These are phyloP conservation scores for Sugiyamaella valdiviana DNA, from an alignment of 805 yeast genomes.

Conservation along the genomic window DNA sequence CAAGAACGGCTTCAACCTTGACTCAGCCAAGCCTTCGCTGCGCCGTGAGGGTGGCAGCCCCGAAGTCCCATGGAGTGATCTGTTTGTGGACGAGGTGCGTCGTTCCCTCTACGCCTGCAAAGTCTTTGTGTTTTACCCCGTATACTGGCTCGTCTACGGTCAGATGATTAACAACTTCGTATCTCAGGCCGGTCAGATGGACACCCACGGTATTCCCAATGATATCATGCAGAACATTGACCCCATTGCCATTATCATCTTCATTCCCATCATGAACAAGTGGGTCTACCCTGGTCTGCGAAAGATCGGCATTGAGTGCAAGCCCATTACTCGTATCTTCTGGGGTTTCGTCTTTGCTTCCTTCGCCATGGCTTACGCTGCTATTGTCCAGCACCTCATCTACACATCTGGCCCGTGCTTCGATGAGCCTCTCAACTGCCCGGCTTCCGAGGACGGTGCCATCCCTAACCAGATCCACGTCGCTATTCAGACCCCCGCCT, in stretches of 20 bases:
- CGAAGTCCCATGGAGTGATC: slow-evolving; percentile 52
- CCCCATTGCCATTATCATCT: slow-evolving; percentile 68
- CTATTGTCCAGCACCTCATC: slow-evolving; percentile 64
- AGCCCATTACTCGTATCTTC: slow-evolving; percentile 66
- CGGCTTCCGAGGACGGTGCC: slow-evolving; percentile 32
- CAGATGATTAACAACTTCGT: slow-evolving; percentile 70
- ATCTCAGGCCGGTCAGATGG: slow-evolving; percentile 69
- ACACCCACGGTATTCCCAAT: slow-evolving; percentile 71
- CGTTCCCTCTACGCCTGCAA: slow-evolving; percentile 65
- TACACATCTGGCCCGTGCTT: slow-evolving; percentile 72
- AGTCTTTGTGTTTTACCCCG: slow-evolving; percentile 63
- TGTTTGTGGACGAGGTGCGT: slow-evolving; percentile 65
- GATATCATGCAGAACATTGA: slow-evolving; percentile 72
- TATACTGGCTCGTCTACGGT: slow-evolving; percentile 68
- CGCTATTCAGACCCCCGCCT: slow-evolving; percentile 68
- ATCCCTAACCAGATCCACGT: slow-evolving; percentile 55
- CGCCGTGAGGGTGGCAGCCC: slow-evolving; percentile 38
- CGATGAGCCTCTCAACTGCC: slow-evolving; percentile 53
- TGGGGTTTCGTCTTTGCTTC: slow-evolving; percentile 64
- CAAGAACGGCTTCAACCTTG: slow-evolving; percentile 44
- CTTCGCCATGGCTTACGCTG: slow-evolving; percentile 66
- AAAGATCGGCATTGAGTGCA: slow-evolving; percentile 46
- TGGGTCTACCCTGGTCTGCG: slow-evolving; percentile 51
- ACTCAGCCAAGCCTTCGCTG: slow-evolving; percentile 52
- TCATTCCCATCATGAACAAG: slow-evolving; percentile 65